phyloP scores from a whole-genome alignment of 345 rosid species.

The Bruguiera sexangula region DNA sequence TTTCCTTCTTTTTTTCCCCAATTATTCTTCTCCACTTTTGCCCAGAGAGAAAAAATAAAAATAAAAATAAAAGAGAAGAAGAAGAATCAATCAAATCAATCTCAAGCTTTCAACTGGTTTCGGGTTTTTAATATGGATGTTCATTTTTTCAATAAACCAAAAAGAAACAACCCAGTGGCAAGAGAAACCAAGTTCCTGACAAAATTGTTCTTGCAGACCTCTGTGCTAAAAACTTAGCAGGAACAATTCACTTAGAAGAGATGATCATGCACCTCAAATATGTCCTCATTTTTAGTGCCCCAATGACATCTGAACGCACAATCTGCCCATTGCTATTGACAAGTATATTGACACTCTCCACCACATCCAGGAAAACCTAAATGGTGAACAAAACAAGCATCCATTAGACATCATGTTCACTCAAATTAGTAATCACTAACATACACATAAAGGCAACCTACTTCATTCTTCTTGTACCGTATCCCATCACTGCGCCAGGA shows the following conservation, averaged over 20 bases:
- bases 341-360: conserved; percentile 93
- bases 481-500: conserved; percentile 99
- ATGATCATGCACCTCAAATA: conserved; percentile 56
- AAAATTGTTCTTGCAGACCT: too few species aligned
- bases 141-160: too few species aligned
- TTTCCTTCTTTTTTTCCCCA: too few species aligned
- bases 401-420: not conserved
- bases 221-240: not conserved
- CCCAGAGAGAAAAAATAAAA: too few species aligned
- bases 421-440: not conserved
- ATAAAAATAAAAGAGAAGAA: too few species aligned
- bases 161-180: too few species aligned
- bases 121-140: too few species aligned
- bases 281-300: conserved; percentile 96
- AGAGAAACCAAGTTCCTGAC: too few species aligned
- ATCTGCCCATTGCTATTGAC: conserved; percentile 97
- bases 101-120: too few species aligned
- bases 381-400: conserved; percentile 11
- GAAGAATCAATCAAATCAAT: too few species aligned
- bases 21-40: too few species aligned
- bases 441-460: conserved; percentile 21
- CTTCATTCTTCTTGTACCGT: conserved; percentile 87
- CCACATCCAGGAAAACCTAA: conserved; percentile 95
- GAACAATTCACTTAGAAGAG: not conserved
- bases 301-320: conserved; percentile 89